Base-by-base conservation (phyloP, 768 basidiomycete species). In the Strobilomyces confusus region DNA sequence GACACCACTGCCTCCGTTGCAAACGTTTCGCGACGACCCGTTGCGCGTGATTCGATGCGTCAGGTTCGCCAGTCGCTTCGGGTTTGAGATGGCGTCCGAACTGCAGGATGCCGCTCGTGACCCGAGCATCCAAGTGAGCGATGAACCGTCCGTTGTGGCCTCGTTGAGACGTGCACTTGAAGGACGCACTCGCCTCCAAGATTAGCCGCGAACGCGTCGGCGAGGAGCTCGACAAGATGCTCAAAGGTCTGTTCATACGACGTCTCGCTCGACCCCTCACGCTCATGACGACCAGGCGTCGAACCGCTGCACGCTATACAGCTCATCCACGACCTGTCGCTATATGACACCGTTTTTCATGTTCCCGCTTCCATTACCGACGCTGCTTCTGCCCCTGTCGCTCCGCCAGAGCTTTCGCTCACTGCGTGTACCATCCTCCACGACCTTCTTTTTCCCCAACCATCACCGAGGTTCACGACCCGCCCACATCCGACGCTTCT, bases 11-110 rank as follows among this genome's bases (percentile, higher is more conserved):
- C 77, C 90, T 4, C 92, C 97, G 2, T 67, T 74, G 58, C 82
- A 93, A 67, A 99, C 97, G 3, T 98, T 98, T 63, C 71, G 81
- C 23, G 97, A 99, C 62, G 97, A 99, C 69, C 97, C 97, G 7
- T 73, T 99, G 13, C 84, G 97, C 14, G 83, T 98, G n/a, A 69
- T 98, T 22, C 81, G 97, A 34, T 93, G 92, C 58, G 71, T 98
- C 22, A 77, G 97, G 52, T 99, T 99, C 68, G 88, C 95, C 1
- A 91, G 91, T 62, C 79, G 95, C 40, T 92, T 92, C 66, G 89
- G 89, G 22, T 95, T 95, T 61, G 73, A 76, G 13, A 76, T 98
- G 48, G 87, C 88, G 17, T 72, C 76, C 1, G 87, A 87, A 46
- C 72, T 97, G 20, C 72, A 75, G 46, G 75, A 79, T 14, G 83